Base-by-base conservation (phyloP, 352 stramenopile species). In the Pythium phragmiticola region DNA sequence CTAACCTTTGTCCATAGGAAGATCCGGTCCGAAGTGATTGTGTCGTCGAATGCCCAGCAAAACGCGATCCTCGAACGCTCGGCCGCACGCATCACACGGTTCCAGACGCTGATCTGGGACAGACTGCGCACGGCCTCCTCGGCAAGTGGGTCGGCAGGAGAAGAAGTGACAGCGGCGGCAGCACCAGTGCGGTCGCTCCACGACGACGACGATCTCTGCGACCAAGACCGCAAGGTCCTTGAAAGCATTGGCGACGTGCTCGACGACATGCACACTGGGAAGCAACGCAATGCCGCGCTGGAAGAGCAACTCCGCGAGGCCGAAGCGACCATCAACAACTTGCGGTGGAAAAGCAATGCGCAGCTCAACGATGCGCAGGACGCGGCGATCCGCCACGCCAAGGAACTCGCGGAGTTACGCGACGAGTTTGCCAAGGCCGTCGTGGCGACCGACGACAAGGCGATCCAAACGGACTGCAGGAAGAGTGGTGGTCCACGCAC, bases 151-250 rank as follows among this genome's bases (percentile, higher is more conserved):
- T 13, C 16, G 41, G n/a, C 43, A 75, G 21, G 4, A 21, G 13
- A 17, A 33, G 46, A 2, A 11, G 3, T 7, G 46, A 57, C 5
- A 28, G 28, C 23, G 19, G 36, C 33, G 16, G 14, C 49, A 30
- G 26, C 26, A 30, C 26, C 26, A 30, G 26, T 30, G 19, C 47
- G 23, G 42, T 58, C 57, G 16, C 36, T 50, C 17, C 34, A 57
- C 36, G 60, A 66, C 7, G 78, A 80, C 30, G 77, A 85, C 42
- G 78, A 77, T 57, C 69, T 89, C 37, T 85, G 71, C 21, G 80
- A 89, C 45, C 74, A 88, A 57, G 80, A 89, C 49, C 78, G 78
- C 8, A 85, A 89, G 61, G 67, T 88, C 23, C 57, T 90, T 11
- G 81, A 88, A 42, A 71, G 48, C 39, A 65, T 88, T 13, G 72